phyloP scores from a whole-genome alignment of 345 rosid species.

The Trapa bicornis region DNA sequence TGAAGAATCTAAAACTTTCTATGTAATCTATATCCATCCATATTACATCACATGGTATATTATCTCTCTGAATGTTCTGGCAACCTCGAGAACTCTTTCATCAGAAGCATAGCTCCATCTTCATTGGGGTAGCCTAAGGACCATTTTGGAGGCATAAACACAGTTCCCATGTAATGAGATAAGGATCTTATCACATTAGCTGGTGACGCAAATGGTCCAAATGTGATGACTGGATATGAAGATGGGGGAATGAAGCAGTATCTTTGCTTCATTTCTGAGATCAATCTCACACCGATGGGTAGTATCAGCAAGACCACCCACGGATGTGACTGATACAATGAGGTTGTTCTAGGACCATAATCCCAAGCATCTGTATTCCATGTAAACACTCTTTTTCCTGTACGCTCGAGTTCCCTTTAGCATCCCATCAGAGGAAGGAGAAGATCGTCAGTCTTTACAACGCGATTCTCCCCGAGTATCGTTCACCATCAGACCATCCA shows the following conservation, averaged over 20 bases:
- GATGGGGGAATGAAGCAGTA: constrained; percentile 40
- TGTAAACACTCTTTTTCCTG: constrained; percentile 79
- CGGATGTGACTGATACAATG: constrained; percentile 93
- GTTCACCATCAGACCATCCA: too few species aligned
- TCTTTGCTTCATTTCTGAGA: constrained; percentile 45
- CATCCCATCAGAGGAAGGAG: too few species aligned
- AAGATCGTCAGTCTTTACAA: too few species aligned
- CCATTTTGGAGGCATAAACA: constrained; percentile 97
- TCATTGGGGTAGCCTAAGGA: constrained; percentile 87
- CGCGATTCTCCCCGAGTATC: too few species aligned
- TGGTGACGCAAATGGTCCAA: constrained; percentile 77
- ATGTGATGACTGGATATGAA: constrained; percentile 68
- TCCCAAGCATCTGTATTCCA: constrained; percentile 93
- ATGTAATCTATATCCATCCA: constrained; percentile 99
- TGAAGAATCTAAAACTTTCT: constrained; percentile 95
- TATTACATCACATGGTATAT: constrained; percentile 74
- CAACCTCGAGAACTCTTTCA: constrained; percentile 62
- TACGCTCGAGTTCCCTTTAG: constrained; percentile 43
- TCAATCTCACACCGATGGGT: constrained; percentile 85
- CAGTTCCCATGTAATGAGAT: constrained; percentile 50
- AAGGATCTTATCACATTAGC: constrained; percentile 57
- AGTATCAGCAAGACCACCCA: constrained; percentile 94
- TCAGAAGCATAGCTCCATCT: constrained; percentile 90
- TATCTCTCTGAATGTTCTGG: constrained; percentile 64
- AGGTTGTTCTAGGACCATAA: constrained; percentile 72